phyloP scores from a whole-genome alignment of 2,329 filamentous ascomycete species.

The Beauveria sp. region DNA sequence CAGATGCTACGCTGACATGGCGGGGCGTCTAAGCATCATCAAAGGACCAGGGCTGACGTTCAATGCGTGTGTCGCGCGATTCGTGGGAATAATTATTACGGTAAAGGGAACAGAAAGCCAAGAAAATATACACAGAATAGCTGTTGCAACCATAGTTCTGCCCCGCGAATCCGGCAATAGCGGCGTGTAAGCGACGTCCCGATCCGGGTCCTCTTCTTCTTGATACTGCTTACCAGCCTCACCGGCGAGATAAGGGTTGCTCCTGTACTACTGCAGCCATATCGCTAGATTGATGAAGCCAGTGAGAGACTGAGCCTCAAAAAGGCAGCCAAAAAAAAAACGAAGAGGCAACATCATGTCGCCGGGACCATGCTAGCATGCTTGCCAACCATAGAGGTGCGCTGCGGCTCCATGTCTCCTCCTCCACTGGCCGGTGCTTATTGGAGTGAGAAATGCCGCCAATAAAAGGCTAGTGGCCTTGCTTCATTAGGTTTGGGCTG shows the following conservation, averaged over 20 bases:
- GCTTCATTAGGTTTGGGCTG: neutral
- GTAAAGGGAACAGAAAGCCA: neutral
- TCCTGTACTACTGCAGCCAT: neutral
- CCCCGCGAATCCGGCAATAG: neutral
- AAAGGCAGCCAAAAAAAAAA: neutral
- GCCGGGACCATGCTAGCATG: neutral
- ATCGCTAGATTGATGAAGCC: neutral
- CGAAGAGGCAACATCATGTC: neutral
- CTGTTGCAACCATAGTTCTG: neutral
- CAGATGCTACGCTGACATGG: constrained; percentile 11
- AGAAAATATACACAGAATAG: neutral
- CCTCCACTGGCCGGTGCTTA: neutral
- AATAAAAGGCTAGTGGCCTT: neutral
- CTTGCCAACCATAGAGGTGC: neutral
- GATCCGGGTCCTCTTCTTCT: neutral
- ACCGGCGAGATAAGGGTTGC: neutral
- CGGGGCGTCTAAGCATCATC: neutral
- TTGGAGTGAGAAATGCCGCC: neutral
- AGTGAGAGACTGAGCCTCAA: neutral
- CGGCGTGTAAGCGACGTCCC: neutral
- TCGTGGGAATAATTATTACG: neutral
- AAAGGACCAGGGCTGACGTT: neutral
- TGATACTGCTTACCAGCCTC: neutral
- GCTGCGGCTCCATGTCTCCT: neutral
- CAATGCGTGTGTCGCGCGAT: neutral